Percentiles rank a stretch among this genome's conserved stretches.
Evolutionary conservation across 495 filamentous ascomycete genomes (phyloP).

Genomic region (Tuber umbilicatum): DNA sequence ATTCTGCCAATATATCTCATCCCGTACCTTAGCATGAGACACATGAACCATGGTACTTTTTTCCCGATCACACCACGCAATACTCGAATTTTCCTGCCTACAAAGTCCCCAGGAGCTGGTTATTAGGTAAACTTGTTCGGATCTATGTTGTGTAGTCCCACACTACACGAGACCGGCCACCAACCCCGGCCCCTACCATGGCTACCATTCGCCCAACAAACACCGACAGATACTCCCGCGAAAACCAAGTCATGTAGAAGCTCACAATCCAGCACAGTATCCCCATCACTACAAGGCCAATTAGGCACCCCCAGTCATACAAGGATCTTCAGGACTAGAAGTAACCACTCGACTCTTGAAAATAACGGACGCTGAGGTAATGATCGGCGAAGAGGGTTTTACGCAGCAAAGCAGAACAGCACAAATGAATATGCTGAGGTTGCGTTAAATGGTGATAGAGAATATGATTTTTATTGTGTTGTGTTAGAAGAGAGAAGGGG

Average conservation of each 20-base stretch:
- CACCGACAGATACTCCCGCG: background rate
- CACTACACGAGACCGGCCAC: background rate
- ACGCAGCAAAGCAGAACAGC: too few relatives aligned
- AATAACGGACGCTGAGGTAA: too few relatives aligned
- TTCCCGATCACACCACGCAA: background rate
- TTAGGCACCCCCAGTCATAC: too few relatives aligned
- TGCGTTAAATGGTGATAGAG: too few relatives aligned
- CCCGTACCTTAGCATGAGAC: background rate
- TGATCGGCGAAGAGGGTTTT: too few relatives aligned
- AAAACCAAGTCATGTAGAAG: background rate
- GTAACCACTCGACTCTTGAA: background rate
- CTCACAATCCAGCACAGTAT: background rate
- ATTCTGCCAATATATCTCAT: background rate
- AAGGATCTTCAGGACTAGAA: too few relatives aligned
- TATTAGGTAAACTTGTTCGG: too few relatives aligned
- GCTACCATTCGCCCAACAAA: background rate
- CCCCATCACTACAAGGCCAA: background rate
- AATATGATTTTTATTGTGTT: too few relatives aligned
- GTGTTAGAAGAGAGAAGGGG: too few relatives aligned
- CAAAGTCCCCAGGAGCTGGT: too few relatives aligned
- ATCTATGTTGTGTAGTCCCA: background rate
- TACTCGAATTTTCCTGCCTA: background rate
- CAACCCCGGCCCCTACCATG: background rate
- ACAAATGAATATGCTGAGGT: too few relatives aligned
- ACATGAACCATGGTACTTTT: background rate